Conservation (phyloP, 768 basidiomycete genomes). For the Psilocybe tampanensis region DNA sequence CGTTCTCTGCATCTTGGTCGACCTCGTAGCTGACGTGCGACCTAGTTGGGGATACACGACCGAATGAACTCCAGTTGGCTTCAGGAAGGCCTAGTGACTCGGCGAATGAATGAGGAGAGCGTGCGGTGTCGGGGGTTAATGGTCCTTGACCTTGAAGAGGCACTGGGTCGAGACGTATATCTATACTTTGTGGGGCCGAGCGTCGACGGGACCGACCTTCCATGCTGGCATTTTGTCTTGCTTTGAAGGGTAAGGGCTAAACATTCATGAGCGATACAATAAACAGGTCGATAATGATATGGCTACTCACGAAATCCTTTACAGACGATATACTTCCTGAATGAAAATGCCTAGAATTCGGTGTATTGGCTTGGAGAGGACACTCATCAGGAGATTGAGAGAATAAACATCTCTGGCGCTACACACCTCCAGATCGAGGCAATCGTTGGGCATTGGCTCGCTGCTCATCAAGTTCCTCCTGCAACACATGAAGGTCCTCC, state of each 20-base stretch:
- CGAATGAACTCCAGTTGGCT: constrained; percentile 27
- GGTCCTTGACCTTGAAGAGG: constrained; percentile 32
- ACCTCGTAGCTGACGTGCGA: constrained; percentile 46
- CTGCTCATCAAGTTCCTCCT: constrained; percentile 78
- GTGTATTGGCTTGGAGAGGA: constrained; percentile 34
- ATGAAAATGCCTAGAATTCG: constrained; percentile 43
- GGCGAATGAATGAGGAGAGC: constrained; percentile 43
- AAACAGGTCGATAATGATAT: background rate
- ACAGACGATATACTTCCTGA: constrained; percentile 46
- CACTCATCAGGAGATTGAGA: background rate
- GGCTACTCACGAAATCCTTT: constrained; percentile 33
- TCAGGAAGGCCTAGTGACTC: constrained; percentile 39
- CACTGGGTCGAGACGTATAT: constrained; percentile 7
- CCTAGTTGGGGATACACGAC: constrained; percentile 29
- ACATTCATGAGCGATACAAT: background rate
- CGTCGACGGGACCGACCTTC: constrained; percentile 21
- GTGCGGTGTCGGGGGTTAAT: constrained; percentile 46
- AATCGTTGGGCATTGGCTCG: constrained; percentile 45
- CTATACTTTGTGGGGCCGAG: constrained; percentile 16
- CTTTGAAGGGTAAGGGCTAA: background rate
- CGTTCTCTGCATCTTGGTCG: constrained; percentile 38
- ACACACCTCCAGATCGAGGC: constrained; percentile 46
- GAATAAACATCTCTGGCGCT: background rate
- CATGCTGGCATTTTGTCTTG: constrained; percentile 16
- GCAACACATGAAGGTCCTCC: constrained; percentile 70